Evolutionary conservation across 805 yeast genomes (phyloP), one percentile per base, ranked within the genome.

Genomic region (Debaryomyces castellii): DNA sequence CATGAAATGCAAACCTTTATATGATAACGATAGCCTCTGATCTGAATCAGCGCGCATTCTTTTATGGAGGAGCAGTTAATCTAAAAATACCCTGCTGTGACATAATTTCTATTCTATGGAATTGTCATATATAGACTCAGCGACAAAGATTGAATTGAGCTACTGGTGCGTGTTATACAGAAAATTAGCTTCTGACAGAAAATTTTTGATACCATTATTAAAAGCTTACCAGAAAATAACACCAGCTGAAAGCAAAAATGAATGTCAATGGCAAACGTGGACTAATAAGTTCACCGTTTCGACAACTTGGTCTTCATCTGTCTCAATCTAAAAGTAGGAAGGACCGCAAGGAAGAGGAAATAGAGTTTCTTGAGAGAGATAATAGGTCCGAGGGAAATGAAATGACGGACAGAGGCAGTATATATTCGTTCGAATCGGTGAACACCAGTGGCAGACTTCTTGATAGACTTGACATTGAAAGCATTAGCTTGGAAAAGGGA

Each of bases 381-480:
- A 11, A 1, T 12, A 2, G 14, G 22, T 8, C n/a, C 2, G 9
- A 7, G 32, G n/a, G 14, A 30, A 18, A 10, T 11, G 14, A 18
- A 27, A 11, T 43, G n/a, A 17, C 36, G 14, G 75, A 69, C 49
- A 52, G 60, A 24, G 70, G 62, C 23, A 70, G 75, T 46, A 52
- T 73, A n/a, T 71, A 70, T 50, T 68, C 75, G 10, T 73, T 71
- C 43, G 77, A 72, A 35, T 70, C 75, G 4, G 74, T 71, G 7
- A 63, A 71, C 37, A 72, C 77, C 24, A 69, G 59, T 50, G 76
- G 75, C 4, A 50, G 77, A 36, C 58, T 73, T 24, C 55, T 73
- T 10, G 77, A 73, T 49, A 59, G 74, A 5, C 51, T 69, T 38
- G 67, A 60, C 5, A 52, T 67, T 16, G 69, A 65, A 24, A 56